Evolutionary conservation across 306 rosid species (phyloP), one percentile per base, ranked within the genome.

Genomic region (Quercus dentata): DNA sequence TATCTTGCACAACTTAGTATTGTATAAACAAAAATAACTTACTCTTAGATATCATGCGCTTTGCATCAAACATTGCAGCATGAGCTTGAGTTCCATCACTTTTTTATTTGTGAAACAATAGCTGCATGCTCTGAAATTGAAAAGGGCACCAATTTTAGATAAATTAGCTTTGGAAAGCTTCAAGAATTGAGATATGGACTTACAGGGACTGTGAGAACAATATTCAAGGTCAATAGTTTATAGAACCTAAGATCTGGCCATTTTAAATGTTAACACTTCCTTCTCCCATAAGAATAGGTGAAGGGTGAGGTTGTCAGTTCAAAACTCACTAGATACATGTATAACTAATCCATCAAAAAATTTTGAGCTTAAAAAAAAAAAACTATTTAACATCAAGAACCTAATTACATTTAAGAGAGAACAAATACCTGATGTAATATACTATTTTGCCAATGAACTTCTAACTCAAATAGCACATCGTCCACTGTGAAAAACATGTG

Each of bases 81-180:
- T 88, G 92, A 56, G 87, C 97, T 75, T 81, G 71, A 83, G 85
- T 96, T 35, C 74, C 84, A 9, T 89, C 88, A 71, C 41, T 82
- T 85, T 49, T 83, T 86, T 70, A 95, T 81, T 79, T 82, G 72
- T 46, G 74, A 54, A 76, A 81, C 7, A 64, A 79, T 83, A 70
- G 79, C 71, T n/a, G 77, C 78, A 35, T 84, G 78, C 56, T 86
- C 77, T 8, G 73, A 31, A 56, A 71, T 67, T 28, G 73, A 25
- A 70, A 63, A 71, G 23, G 75, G 27, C 69, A 27, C 71, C 87
- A 55, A 81, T 84, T 6, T 86, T 76, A 11, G 76, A 69, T 30
- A 79, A 11, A 74, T 83, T 17, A 61, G 87, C 85, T 80, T 82
- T 79, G 12, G 85, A 88, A 74, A 83, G 57, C 76, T 91, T 10